Percentiles rank a stretch among this genome's conserved stretches.
These are phyloP conservation scores for Aspergillus sp. DNA, from an alignment of 2,329 filamentous ascomycete species.

Conservation along the genomic window DNA sequence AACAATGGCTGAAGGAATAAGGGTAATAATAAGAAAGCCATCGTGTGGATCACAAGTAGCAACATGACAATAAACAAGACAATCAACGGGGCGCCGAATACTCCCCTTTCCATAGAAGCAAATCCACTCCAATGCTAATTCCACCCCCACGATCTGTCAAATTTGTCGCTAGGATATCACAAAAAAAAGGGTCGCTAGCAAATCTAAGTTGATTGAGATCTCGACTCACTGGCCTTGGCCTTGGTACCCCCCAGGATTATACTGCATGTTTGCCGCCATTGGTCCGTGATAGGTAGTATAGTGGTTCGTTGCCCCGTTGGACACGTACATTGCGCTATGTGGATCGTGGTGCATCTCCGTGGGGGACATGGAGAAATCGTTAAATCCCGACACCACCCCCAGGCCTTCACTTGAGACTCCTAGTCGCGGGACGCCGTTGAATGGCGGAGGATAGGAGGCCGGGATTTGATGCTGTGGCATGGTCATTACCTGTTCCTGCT, in stretches of 20 bases:
- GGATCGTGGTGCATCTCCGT: slow-evolving; percentile 25
- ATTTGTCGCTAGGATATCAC: slow-evolving; percentile 4
- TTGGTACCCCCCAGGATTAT: slow-evolving; percentile 16
- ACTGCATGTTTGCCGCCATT: slow-evolving; percentile 16
- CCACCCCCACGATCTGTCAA: slow-evolving; percentile 1
- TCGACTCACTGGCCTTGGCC: slow-evolving; percentile 17
- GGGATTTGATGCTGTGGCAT: slow-evolving; percentile 28
- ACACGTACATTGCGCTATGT: slow-evolving; percentile 25
- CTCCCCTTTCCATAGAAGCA: background rate
- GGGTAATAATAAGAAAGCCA: background rate
- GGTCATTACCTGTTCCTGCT: slow-evolving; percentile 20
- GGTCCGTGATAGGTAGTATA: slow-evolving; percentile 18
- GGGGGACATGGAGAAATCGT: slow-evolving; percentile 24
- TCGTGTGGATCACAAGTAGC: background rate
- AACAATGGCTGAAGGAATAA: background rate
- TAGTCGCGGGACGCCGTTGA: slow-evolving; percentile 26
- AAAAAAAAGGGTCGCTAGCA: background rate
- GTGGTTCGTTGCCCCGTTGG: slow-evolving; percentile 21
- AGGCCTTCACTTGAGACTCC: slow-evolving; percentile 20
- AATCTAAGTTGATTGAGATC: background rate
- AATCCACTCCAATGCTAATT: background rate
- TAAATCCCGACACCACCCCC: slow-evolving; percentile 23
- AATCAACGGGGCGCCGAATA: background rate
- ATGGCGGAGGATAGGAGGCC: slow-evolving; percentile 35
- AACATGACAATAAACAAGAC: background rate